Base-by-base conservation (phyloP, 1,139 yeast genomes). In the Yamadazyma spencermartinsiae region DNA sequence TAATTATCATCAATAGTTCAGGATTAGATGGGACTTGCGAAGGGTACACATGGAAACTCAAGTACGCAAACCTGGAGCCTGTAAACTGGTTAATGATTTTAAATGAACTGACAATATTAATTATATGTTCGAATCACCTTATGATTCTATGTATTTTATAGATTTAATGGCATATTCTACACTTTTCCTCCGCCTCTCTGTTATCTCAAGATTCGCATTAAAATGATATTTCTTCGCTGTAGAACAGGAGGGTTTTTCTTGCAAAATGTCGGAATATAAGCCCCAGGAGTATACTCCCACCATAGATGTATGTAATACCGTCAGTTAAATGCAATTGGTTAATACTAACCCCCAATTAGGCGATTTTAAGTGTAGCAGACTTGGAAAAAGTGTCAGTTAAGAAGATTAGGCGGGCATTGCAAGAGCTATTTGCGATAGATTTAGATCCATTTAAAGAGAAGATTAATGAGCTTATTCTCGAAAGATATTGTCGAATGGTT, bases 301-400 rank as follows among this genome's bases (percentile, higher is more conserved):
- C 45, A 82, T 86, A 34, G 92, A 86, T 53, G 88, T 80, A 65
- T 48, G 85, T 68, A 25, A 15, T n/a, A n/a, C n/a, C n/a, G n/a
- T n/a, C n/a, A n/a, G n/a, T n/a, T n/a, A n/a, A n/a, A n/a, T 17
- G 28, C 5, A 12, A 30, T 16, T 12, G 19, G 13, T 25, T 25
- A 13, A 9, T 48, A 55, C 65, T 65, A 64, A 65, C 62, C 6
- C 12, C 12, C 6, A 6, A 31, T 16, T 34, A 80, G 84, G 89
- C 94, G 1, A 83, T 86, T 14, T 62, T 86, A 27, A 68, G 82
- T 42, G 90, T 80, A n/a, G 80, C 92, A 1, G 83, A 86, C 49
- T 70, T 85, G 28, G 84, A 82, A 45, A 72, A 78, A 48, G 79
- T 86, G 15, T 80, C 90, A 2, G 89, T 86, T 10, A 85, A 84